Base-by-base conservation (phyloP, 106 monocot species). In the Allium sativum region DNA sequence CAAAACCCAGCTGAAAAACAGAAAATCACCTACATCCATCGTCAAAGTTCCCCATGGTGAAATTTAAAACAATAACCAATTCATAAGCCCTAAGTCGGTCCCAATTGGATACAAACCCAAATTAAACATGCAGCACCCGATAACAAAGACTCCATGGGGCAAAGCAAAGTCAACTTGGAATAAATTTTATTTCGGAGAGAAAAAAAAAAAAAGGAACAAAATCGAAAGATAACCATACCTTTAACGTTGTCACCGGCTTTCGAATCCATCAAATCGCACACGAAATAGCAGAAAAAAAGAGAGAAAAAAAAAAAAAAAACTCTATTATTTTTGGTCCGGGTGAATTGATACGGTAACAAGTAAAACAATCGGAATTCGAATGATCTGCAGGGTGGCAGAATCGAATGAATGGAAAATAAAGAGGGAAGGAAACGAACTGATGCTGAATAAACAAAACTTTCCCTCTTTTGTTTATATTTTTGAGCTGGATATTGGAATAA, bases 231-330 rank as follows among this genome's bases (percentile, higher is more conserved):
- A 20, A n/a, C 18, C 3, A 65, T 73, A 73, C 78, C 6, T 40
- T 69, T 74, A 31, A 54, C 60, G 53, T 50, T 42, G 50, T 60
- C 3, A 3, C 22, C 55, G 15, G 12, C 42, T 59, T 45, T 52
- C 15, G 60, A 58, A 4, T 68, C 77, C 81, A 81, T 81, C 61
- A 81, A 44, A 42, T 54, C 60, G 65, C 76, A 77, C 73, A 72
- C 73, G 54, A 76, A 19, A n/a, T 69, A 54, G 11, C 76, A 65
- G 65, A 68, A 76, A 59, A 58, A n/a, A n/a, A n/a, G n/a, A n/a
- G n/a, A n/a, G n/a, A n/a, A n/a, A n/a, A n/a, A n/a, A n/a, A n/a
- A n/a, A n/a, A n/a, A n/a, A 76, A 58, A 81, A 81, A 57, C 76
- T 72, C 14, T 9, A 7, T 62, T 15, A 2, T 41, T 55, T 12